A percentile compares a stretch with the other conserved stretches of the same genome.
Evolutionary conservation across 768 basidiomycete genomes (phyloP).

Genomic region (Boletus pseudopeckii): DNA sequence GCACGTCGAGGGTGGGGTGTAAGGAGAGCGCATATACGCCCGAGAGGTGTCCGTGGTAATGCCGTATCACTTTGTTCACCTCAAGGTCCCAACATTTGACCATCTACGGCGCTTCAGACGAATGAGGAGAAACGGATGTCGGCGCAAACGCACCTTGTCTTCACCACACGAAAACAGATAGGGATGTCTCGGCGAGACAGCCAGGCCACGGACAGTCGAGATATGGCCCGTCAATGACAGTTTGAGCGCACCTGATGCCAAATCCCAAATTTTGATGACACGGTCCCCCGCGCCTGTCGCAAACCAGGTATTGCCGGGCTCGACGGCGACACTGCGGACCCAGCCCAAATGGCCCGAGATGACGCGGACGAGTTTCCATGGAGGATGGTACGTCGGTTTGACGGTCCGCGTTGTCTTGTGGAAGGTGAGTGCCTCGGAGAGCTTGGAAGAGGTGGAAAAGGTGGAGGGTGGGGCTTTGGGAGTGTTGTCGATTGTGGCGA

Average conservation of each 20-base stretch:
- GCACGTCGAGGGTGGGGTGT: slow-evolving; percentile 93
- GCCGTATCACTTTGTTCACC: slow-evolving; percentile 97
- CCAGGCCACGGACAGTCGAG: slow-evolving; percentile 91
- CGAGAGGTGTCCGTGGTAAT: slow-evolving; percentile 97
- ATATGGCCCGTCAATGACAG: slow-evolving; percentile 98
- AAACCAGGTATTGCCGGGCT: slow-evolving; percentile 98
- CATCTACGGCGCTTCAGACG: slow-evolving; percentile 57
- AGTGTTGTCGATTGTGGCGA: slow-evolving; percentile 72
- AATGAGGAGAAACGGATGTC: not conserved
- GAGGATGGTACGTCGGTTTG: slow-evolving; percentile 93
- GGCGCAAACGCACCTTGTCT: slow-evolving; percentile 70
- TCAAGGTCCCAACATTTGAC: slow-evolving; percentile 99
- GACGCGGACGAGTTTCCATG: slow-evolving; percentile 94
- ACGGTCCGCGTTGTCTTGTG: slow-evolving; percentile 93
- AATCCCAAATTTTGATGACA: slow-evolving; percentile 98
- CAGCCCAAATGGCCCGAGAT: slow-evolving; percentile 98
- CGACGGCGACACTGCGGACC: slow-evolving; percentile 94
- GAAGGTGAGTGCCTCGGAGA: slow-evolving; percentile 86
- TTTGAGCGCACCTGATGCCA: slow-evolving; percentile 96
- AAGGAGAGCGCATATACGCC: slow-evolving; percentile 93
- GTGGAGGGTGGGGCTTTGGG: slow-evolving; percentile 68
- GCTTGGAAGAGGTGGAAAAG: slow-evolving; percentile 56
- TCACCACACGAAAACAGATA: slow-evolving; percentile 98
- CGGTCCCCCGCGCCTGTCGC: slow-evolving; percentile 97
- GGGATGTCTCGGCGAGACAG: slow-evolving; percentile 89